Percentiles rank a stretch among this genome's conserved stretches.
Evolutionary conservation across 345 rosid species (phyloP).

Genomic region (Linum tenue): DNA sequence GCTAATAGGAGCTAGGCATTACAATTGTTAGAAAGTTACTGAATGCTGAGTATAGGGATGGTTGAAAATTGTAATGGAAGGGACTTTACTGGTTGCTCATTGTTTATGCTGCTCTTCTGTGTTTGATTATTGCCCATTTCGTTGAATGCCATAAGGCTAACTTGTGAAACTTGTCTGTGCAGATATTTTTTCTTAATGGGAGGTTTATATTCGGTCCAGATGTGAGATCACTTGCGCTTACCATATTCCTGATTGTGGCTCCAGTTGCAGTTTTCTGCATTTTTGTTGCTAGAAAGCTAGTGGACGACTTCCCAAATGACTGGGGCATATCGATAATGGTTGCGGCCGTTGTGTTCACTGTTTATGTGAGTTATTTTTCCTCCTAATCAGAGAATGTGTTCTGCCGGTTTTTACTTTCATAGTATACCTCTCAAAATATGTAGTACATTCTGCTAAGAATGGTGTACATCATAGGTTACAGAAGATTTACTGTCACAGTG

Average conservation of each 20-base stretch:
- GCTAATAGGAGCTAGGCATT: not conserved
- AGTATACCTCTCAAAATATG: not conserved
- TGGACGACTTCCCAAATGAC: conserved; percentile 4
- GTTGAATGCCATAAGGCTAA: not conserved
- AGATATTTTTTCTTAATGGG: conserved; percentile 10
- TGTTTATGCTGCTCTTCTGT: not conserved
- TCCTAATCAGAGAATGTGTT: not conserved
- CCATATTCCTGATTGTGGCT: conserved; percentile 8
- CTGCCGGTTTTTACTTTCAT: not conserved
- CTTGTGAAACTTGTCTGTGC: not conserved
- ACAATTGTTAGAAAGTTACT: not conserved
- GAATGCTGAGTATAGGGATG: not conserved
- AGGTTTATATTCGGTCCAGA: conserved; percentile 11
- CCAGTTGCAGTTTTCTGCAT: conserved; percentile 9
- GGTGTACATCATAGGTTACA: not conserved
- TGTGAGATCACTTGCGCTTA: conserved; percentile 8
- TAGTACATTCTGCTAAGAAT: not conserved
- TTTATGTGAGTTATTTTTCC: not conserved
- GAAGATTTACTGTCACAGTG: not conserved
- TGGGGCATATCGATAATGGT: conserved; percentile 8
- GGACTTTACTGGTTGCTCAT: not conserved
- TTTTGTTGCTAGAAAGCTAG: conserved; percentile 5
- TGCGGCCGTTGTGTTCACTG: not conserved
- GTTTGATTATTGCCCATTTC: not conserved
- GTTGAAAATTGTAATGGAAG: not conserved